Base-by-base conservation (phyloP, 2,329 filamentous ascomycete species). In the Fusarium devonianum region DNA sequence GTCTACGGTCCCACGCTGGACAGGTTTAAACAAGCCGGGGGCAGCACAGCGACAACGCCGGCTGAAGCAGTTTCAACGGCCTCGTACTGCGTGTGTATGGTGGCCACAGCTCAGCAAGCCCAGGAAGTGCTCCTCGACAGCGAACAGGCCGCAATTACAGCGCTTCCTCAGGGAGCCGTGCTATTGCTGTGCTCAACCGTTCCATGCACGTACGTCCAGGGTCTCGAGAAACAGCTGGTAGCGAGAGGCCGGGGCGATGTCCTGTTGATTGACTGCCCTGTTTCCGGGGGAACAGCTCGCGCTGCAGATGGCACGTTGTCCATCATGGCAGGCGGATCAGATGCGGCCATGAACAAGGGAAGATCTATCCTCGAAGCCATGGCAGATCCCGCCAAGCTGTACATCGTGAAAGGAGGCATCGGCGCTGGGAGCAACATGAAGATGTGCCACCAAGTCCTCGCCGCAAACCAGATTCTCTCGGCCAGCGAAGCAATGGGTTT, bases 251-350 rank as follows among this genome's bases (percentile, higher is more conserved):
- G 56, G 3, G 28, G 36, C 0, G 53, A 58, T 4, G 46, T 58
- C 8, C 30, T 49, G 1, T 35, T 58, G 0, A 39, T 92, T 39
- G 66, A 68, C 34, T 63, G 56, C 26, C 66, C 65, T 7, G 66
- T 68, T 10, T 68, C 65, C 2, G 66, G 65, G 4, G 66, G 66
- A 10, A 62, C 63, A 2, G 52, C 41, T 0, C 43, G 66, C 7
- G 85, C 85, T 2, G 83, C 80, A 1, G 77, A 83, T 36, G 85
- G 85, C 2, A 87, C 84, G 0, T 70, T 88, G 30, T 88, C 86
- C 6, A 91, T 92, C 66, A 90, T 92, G 82, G 86, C 86, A 0
- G 84, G 85, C 2, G 86, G 79, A 0, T 74, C 80, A 0, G 76
- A 81, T 1, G 76, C 75, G 3, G 82, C 83, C 5, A 71, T 90